phyloP scores from a whole-genome alignment of 257 asterid genomes.

The Ocimum tenuiflorum region DNA sequence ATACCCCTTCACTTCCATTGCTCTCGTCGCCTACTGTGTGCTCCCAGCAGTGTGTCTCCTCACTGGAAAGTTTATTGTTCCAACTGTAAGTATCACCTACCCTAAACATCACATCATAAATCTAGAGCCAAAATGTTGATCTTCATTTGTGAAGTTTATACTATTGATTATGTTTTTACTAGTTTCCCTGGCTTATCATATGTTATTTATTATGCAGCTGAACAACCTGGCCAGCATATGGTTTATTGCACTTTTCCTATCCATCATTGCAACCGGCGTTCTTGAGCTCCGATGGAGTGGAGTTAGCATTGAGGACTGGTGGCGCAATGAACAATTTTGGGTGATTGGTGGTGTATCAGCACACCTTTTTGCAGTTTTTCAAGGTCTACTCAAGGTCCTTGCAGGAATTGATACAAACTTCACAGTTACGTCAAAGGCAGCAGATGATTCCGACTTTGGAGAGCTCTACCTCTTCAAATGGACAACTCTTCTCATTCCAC shows the following conservation, averaged over 20 bases:
- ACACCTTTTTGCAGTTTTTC: conserved; percentile 74
- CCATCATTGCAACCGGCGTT: conserved; percentile 61
- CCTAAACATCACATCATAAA: too few species aligned
- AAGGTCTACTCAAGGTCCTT: conserved; percentile 82
- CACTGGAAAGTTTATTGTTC: conserved; percentile 22
- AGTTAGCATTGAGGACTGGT: conserved; percentile 63
- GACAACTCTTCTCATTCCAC: conserved; percentile 88
- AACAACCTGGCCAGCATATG: conserved; percentile 64
- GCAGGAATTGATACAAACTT: conserved; percentile 75
- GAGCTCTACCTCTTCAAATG: conserved; percentile 51
- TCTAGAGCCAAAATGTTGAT: neutral
- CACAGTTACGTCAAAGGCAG: conserved; percentile 27
- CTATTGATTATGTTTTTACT: neutral
- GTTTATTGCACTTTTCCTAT: conserved; percentile 71
- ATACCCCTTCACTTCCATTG: conserved; percentile 27
- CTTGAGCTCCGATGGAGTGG: conserved; percentile 59
- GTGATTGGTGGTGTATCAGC: conserved; percentile 81
- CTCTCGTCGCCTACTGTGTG: conserved; percentile 17
- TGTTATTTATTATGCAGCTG: conserved; percentile 36
- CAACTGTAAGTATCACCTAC: conserved; percentile 26
- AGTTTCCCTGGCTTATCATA: neutral
- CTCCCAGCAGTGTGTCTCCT: conserved; percentile 27
- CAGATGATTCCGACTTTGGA: conserved; percentile 59
- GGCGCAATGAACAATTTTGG: conserved; percentile 86
- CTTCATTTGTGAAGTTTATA: conserved; percentile 23